Evolutionary conservation across 2,329 filamentous ascomycete species (phyloP).

Genomic region (Leptodontidium sp.): DNA sequence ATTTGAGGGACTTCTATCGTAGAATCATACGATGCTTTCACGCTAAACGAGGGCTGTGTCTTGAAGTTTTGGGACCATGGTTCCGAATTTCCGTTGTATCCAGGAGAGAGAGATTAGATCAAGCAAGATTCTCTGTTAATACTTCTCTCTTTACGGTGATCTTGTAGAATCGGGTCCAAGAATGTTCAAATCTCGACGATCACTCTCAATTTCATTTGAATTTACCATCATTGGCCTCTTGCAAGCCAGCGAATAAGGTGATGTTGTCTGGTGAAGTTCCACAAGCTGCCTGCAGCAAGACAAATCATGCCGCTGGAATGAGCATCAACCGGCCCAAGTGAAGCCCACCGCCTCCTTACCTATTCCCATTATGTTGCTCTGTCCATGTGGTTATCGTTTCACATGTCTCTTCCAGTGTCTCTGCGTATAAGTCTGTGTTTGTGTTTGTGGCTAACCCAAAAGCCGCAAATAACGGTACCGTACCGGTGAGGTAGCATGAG

Average conservation of each 20-base stretch:
- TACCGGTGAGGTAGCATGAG: background rate
- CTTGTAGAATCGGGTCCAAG: background rate
- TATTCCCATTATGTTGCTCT: background rate
- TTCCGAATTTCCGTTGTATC: background rate
- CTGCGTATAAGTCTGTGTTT: background rate
- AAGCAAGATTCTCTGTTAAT: too few species aligned
- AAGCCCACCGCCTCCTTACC: background rate
- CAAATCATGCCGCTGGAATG: background rate
- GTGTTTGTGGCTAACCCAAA: slow-evolving; percentile 4
- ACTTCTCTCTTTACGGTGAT: background rate
- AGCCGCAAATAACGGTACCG: background rate
- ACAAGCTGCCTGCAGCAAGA: background rate
- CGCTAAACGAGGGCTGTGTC: too few species aligned
- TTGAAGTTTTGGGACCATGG: background rate
- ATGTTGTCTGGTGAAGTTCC: background rate
- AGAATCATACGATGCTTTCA: slow-evolving; percentile 22
- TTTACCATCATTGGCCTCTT: too few species aligned
- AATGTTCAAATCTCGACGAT: background rate
- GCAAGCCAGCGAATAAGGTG: background rate
- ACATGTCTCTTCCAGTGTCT: background rate
- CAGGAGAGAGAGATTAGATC: background rate
- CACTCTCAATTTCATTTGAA: background rate
- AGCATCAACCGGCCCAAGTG: background rate
- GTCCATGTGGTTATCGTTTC: slow-evolving; percentile 5
- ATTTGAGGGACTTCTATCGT: slow-evolving; percentile 9